phyloP scores from a whole-genome alignment of 805 yeast species.

The Huiozyma naganishii region DNA sequence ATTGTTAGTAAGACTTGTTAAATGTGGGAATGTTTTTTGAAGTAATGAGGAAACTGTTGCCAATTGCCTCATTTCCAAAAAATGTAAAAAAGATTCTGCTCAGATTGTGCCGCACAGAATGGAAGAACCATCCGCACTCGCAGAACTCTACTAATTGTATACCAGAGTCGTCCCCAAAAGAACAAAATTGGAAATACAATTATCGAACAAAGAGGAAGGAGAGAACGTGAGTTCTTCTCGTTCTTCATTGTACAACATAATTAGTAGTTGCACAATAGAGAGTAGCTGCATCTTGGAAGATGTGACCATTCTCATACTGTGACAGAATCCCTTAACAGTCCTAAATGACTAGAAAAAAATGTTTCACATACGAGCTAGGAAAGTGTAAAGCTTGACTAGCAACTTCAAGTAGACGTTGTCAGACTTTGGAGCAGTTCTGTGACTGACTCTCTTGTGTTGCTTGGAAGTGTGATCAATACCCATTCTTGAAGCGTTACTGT shows the following conservation, averaged over 20 bases:
- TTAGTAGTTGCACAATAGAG: too few species aligned
- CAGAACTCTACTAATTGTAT: constrained; percentile 17
- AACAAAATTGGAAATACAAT: neutral
- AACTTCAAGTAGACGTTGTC: constrained; percentile 97
- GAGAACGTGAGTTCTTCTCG: neutral
- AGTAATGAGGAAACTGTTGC: neutral
- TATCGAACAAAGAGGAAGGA: too few species aligned
- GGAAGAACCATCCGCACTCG: constrained; percentile 28
- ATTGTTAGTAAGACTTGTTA: constrained; percentile 27
- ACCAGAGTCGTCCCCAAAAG: neutral
- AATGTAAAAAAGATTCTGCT: constrained; percentile 35
- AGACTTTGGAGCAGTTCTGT: constrained; percentile 98
- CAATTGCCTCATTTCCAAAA: constrained; percentile 3
- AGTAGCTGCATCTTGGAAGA: too few species aligned
- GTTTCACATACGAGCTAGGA: constrained; percentile 90
- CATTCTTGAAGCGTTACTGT: constrained; percentile 38
- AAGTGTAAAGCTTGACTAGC: constrained; percentile 95
- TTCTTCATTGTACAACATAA: neutral
- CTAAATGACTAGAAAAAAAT: neutral
- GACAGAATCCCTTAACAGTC: constrained; percentile 1
- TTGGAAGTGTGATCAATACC: constrained; percentile 96
- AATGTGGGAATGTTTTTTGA: neutral
- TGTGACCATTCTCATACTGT: neutral
- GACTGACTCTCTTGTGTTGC: constrained; percentile 92
- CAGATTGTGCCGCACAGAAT: constrained; percentile 28